phyloP scores from a whole-genome alignment of 73 alveolate genomes.

The Tetrahymena thermophila region DNA sequence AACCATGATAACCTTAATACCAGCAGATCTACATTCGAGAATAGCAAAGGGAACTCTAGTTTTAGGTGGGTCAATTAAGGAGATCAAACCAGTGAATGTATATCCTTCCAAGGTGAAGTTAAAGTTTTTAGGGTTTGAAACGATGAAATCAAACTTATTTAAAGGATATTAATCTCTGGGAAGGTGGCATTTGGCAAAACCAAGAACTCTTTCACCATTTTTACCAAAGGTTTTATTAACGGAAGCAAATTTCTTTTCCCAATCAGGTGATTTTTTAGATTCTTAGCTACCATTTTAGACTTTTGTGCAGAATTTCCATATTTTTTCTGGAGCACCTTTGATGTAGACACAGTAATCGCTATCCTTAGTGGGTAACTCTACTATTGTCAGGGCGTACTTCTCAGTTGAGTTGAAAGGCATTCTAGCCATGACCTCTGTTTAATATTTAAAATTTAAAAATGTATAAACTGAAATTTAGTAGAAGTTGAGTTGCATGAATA shows the following conservation, averaged over 20 bases:
- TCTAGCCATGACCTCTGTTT: background rate
- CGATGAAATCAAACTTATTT: slow-evolving; percentile 46
- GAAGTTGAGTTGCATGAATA: no score
- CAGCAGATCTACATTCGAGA: slow-evolving; percentile 84
- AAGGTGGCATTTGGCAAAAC: slow-evolving; percentile 56
- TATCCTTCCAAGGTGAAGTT: slow-evolving; percentile 58
- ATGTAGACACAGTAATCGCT: slow-evolving; percentile 53
- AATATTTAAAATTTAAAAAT: background rate
- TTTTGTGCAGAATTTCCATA: slow-evolving; percentile 36
- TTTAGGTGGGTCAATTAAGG: slow-evolving; percentile 96
- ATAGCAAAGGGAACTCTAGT: slow-evolving; percentile 75
- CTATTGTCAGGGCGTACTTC: slow-evolving; percentile 23
- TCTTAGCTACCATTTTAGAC: slow-evolving; percentile 1
- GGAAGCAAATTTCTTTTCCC: slow-evolving; percentile 34
- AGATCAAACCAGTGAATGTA: slow-evolving; percentile 84
- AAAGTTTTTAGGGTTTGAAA: slow-evolving; percentile 42
- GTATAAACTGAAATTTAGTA: no score
- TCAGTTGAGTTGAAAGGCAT: slow-evolving; percentile 34
- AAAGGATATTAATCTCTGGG: slow-evolving; percentile 33
- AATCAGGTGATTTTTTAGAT: slow-evolving; percentile 14
- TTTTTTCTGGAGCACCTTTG: slow-evolving; percentile 95
- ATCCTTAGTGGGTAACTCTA: slow-evolving; percentile 15
- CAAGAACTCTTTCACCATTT: slow-evolving; percentile 84
- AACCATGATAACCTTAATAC: slow-evolving; percentile 95
- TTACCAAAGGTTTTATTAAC: slow-evolving; percentile 68